Evolutionary conservation across 306 rosid genomes (phyloP), one percentile per base, ranked within the genome.

Genomic region (Inga laurina): DNA sequence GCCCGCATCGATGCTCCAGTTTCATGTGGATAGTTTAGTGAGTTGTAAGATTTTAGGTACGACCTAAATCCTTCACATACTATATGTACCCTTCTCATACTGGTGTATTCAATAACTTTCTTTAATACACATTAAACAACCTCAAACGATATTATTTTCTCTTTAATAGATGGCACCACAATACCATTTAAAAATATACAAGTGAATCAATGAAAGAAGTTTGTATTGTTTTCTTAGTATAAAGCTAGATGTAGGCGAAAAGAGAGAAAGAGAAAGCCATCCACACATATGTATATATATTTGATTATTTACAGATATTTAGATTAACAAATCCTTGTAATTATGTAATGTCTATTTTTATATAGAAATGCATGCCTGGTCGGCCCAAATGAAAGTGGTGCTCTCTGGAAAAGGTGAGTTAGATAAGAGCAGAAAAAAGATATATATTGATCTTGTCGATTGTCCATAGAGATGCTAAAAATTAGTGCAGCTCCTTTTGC

Each of bases 351-450:
- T 35, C n/a, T 24, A 24, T 70, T 15, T 51, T 4, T 51, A 51
- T 4, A 41, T 24, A 12, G 16, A 61, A 4, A 16, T 34, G 27
- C 73, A 7, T 35, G 73, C 24, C 39, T 9, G 76, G 44, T 74
- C 48, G 81, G 81, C 54, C 81, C 67, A 56, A 84, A 75, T 54
- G 81, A 75, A 80, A 74, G 81, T 79, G 67, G 37, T 67, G 69
- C n/a, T 52, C 34, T 67, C 81, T 68, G 81, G 75, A 79, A 73
- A 84, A 72, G 78, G 77, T 44, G 27, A 19, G 44, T 49, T 66
- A 37, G 49, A 79, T 65, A 27, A 21, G 61, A 72, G 45, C 45
- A 45, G 46, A 56, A 35, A 51, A 75, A 24, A 34, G 21, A 16
- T 4, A 16, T 52, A 18, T 80, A 54, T 80, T 80, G 73, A 79